These are phyloP conservation scores for Coemansia sp. DNA, from an alignment of 192 early-diverging fungal genomes.

Conservation along the genomic window DNA sequence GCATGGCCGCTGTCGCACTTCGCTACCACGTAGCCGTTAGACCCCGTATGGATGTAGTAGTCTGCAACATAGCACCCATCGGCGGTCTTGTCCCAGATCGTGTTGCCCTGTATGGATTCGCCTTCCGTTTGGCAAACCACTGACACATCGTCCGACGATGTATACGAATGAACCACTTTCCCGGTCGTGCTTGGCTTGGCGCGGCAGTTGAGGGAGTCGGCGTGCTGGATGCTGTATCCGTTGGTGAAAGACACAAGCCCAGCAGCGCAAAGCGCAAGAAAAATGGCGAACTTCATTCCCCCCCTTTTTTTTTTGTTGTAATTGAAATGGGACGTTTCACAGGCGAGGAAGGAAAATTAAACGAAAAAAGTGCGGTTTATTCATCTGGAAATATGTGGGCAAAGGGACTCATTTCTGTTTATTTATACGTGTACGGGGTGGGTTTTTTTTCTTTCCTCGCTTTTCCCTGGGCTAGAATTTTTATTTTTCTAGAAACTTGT, in stretches of 20 bases:
- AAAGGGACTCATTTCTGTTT: too few relatives aligned
- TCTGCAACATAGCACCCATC: constrained; percentile 54
- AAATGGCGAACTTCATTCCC: constrained; percentile 1
- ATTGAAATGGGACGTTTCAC: neutral
- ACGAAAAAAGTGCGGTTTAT: too few relatives aligned
- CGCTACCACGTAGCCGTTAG: constrained; percentile 23
- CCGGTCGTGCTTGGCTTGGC: constrained; percentile 8
- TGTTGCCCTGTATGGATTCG: constrained; percentile 24
- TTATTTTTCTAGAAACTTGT: too few relatives aligned
- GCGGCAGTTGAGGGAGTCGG: constrained; percentile 20
- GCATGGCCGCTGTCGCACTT: constrained; percentile 12
- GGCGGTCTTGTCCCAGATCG: constrained; percentile 48
- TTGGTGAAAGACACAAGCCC: constrained; percentile 7
- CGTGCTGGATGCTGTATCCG: constrained; percentile 16
- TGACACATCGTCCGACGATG: neutral
- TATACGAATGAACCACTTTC: constrained; percentile 3
- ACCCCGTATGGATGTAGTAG: constrained; percentile 47
- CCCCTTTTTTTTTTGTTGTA: neutral
- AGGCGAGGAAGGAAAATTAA: too few relatives aligned
- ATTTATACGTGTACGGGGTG: too few relatives aligned
- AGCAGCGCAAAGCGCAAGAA: neutral
- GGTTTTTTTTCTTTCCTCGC: too few relatives aligned
- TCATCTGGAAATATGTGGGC: too few relatives aligned
- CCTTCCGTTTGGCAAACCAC: constrained; percentile 40
- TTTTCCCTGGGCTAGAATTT: too few relatives aligned